Evolutionary conservation across 192 early-diverging fungal species (phyloP).

Genomic region (Chytriomyces sp.): DNA sequence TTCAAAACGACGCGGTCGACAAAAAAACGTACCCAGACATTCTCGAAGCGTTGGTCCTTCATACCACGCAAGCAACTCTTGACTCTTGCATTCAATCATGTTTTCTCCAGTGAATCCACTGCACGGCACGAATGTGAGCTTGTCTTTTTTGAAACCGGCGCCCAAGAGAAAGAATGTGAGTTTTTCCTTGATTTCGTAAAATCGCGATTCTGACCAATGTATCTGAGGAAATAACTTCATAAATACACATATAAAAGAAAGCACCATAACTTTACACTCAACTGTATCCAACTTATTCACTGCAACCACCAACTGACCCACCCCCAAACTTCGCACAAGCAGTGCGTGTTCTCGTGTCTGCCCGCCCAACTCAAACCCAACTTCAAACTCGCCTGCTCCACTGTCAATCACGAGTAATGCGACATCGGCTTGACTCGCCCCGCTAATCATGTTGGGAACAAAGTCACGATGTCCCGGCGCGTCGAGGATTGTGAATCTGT

Average conservation of each 20-base stretch:
- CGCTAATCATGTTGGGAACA: conserved; percentile 99
- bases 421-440: conserved; percentile 90
- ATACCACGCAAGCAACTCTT: conserved; percentile 74
- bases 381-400: conserved; percentile 88
- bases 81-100: conserved; percentile 57
- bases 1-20: not conserved
- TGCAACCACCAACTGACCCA: conserved; percentile 88
- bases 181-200: conserved; percentile 73
- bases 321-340: conserved; percentile 88
- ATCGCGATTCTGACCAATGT: conserved; percentile 81
- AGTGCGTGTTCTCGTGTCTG: conserved; percentile 97
- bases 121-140: conserved; percentile 85
- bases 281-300: conserved; percentile 95
- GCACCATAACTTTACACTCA: not conserved
- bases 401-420: conserved; percentile 93
- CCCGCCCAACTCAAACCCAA: conserved; percentile 91
- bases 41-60: conserved; percentile 78
- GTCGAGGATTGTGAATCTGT: conserved; percentile 88
- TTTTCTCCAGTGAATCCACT: conserved; percentile 93
- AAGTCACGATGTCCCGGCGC: conserved; percentile 98
- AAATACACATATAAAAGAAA: conserved; percentile 17
- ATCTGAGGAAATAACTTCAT: conserved; percentile 51
- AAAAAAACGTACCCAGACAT: conserved; percentile 68
- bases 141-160: conserved; percentile 78
- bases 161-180: conserved; percentile 73